Conservation (phyloP, 768 basidiomycete genomes). For the Pulveroboletus sp. region DNA sequence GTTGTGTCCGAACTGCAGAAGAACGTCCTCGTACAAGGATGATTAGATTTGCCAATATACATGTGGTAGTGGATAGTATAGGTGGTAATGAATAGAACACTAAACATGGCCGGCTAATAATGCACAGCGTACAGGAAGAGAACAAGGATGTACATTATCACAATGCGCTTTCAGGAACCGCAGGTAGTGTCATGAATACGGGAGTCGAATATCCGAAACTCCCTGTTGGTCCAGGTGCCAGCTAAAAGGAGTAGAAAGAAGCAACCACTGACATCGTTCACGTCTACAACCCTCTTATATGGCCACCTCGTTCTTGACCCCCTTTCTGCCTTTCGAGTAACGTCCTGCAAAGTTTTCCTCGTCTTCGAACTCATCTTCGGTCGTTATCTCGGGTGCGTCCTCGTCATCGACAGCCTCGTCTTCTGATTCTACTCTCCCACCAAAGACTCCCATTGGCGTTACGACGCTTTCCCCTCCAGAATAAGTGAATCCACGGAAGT, state of each 20-base stretch:
- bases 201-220: conserved; percentile 17
- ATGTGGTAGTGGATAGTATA: conserved; percentile 27
- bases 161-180: conserved; percentile 1
- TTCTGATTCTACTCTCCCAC: conserved; percentile 30
- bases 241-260: conserved; percentile 7
- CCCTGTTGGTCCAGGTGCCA: conserved; percentile 21
- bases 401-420: conserved; percentile 48
- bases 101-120: conserved; percentile 4
- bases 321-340: conserved; percentile 57
- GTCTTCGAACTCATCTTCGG: conserved; percentile 78
- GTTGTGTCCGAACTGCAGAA: background rate
- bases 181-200: conserved; percentile 5
- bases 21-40: too few relatives aligned
- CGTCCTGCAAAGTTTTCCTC: conserved; percentile 59
- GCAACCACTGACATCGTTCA: conserved; percentile 8
- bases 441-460: conserved; percentile 40
- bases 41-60: too few relatives aligned
- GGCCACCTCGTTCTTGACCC: conserved; percentile 35
- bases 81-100: conserved; percentile 2
- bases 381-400: conserved; percentile 45
- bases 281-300: conserved; percentile 22
- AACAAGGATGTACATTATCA: conserved; percentile 1
- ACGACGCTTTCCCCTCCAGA: conserved; percentile 68
- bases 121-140: conserved; percentile 10
- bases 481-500: conserved; percentile 93